Evolutionary conservation across 257 asterid species (phyloP).

Genomic region (Solanum sitiens): DNA sequence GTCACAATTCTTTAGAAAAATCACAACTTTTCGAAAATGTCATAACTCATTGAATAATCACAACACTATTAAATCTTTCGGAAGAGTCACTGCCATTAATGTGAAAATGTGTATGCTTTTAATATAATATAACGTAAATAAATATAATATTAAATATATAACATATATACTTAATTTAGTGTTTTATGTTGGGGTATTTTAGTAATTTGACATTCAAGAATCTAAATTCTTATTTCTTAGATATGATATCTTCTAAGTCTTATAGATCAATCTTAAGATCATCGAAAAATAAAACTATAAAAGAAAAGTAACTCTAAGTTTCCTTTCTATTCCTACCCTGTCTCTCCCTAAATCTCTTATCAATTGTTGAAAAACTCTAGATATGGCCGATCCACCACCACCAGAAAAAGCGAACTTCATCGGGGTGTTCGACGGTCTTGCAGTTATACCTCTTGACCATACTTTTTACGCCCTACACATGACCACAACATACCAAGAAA

Average conservation of each 20-base stretch:
- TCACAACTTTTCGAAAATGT: too few relatives aligned
- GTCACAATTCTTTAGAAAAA: too few relatives aligned
- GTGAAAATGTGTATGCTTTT: too few relatives aligned
- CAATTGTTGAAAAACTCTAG: not conserved
- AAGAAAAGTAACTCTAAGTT: not conserved
- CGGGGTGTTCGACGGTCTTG: conserved; percentile 17
- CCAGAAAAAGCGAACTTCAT: not conserved
- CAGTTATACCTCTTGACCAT: conserved; percentile 29
- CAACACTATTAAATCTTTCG: too few relatives aligned
- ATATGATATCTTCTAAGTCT: not conserved
- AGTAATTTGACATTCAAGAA: too few relatives aligned
- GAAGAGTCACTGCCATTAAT: too few relatives aligned
- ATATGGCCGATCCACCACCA: conserved; percentile 24
- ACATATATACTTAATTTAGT: too few relatives aligned
- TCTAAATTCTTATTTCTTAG: not conserved
- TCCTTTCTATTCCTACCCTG: not conserved
- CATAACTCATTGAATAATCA: too few relatives aligned
- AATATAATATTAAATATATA: too few relatives aligned
- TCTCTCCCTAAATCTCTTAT: not conserved
- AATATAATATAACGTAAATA: too few relatives aligned
- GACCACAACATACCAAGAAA: not conserved
- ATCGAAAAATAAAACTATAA: not conserved
- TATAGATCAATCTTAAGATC: not conserved
- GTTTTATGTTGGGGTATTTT: too few relatives aligned
- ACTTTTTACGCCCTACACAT: conserved; percentile 24